A percentile compares a stretch with the other conserved stretches of the same genome.
phyloP scores from a whole-genome alignment of 768 basidiomycete species.

The Cubamyces sp. region DNA sequence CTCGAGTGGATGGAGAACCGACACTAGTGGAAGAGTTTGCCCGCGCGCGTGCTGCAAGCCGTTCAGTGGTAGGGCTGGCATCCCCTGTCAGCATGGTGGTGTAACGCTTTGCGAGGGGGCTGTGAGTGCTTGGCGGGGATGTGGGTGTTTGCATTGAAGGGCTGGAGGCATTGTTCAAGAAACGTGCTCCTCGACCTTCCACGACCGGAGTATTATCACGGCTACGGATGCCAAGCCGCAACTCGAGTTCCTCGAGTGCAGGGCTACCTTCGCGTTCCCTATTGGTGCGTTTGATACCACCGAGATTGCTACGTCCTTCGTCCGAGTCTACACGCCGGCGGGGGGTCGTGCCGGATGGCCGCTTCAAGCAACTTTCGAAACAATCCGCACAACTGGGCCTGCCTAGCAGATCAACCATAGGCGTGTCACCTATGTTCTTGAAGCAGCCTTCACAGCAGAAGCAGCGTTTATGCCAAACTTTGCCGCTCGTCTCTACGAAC shows the following conservation, averaged over 20 bases:
- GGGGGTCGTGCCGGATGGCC: slow-evolving; percentile 47
- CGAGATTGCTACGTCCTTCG: slow-evolving; percentile 45
- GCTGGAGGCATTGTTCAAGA: slow-evolving; percentile 10
- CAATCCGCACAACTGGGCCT: slow-evolving; percentile 80
- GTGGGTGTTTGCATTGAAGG: slow-evolving; percentile 17
- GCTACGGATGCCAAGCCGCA: slow-evolving; percentile 37
- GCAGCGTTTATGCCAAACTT: slow-evolving; percentile 82
- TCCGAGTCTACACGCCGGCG: slow-evolving; percentile 41
- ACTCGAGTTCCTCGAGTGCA: slow-evolving; percentile 39
- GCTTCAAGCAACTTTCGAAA: slow-evolving; percentile 74
- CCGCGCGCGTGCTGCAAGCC: slow-evolving; percentile 23
- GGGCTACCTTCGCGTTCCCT: slow-evolving; percentile 37
- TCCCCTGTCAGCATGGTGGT: slow-evolving; percentile 16
- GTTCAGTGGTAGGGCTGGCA: slow-evolving; percentile 26
- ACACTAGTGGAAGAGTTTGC: slow-evolving; percentile 25
- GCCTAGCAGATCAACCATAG: slow-evolving; percentile 85
- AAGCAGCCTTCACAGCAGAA: slow-evolving; percentile 76
- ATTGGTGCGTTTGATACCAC: slow-evolving; percentile 45
- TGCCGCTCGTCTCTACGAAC: slow-evolving; percentile 70
- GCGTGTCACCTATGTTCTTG: slow-evolving; percentile 71
- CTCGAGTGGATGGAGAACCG: slow-evolving; percentile 18
- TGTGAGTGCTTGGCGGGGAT: slow-evolving; percentile 13
- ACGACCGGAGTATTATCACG: slow-evolving; percentile 29
- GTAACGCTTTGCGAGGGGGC: slow-evolving; percentile 19
- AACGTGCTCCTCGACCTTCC: slow-evolving; percentile 12